Base-by-base conservation (phyloP, 805 yeast genomes). In the Metschnikowia anglica region DNA sequence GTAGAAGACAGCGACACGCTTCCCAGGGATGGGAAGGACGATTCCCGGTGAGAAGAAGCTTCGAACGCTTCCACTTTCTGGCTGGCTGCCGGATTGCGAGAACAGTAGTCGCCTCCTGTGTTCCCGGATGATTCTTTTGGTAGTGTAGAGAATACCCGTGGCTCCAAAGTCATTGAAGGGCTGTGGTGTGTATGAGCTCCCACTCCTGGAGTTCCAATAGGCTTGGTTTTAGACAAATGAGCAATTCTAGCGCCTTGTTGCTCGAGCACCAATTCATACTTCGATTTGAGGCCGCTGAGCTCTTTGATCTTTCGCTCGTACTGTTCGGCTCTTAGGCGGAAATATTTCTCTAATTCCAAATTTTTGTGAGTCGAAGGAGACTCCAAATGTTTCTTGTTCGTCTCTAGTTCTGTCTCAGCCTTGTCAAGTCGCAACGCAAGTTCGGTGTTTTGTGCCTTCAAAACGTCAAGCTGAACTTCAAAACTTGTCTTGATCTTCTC, bases 231-330 rank as follows among this genome's bases (percentile, higher is more conserved):
- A 1, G 67, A 57, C 15, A 69, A 45, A 42, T 68, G 73, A 20
- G 63, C 49, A 6, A 70, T 65, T 29, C 54, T 51, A 2, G 60
- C 44, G 41, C 68, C 63, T 45, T 67, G 66, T 38, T 69, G 73
- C 34, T 68, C 73, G 3, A 70, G 42, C 16, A 65, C 43, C 1
- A 55, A 48, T 48, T 70, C 76, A 46, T 60, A 69, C 50, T 56
- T 63, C 10, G 58, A 43, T 2, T 68, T 48, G 5, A 60, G 53
- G 13, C 58, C 48, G 11, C 54, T 48, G 16, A 70, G 52, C 33
- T 70, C 73, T 41, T 63, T 65, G 19, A 70, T 58, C 37, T 59
- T 65, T 35, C 58, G 61, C 38, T 70, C 74, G 45, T 63, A 60
- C 24, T 57, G 66, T 1, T 47, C 49, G 4, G 58, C 52, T 26